Evolutionary conservation across 108 stramenopile species (phyloP).

Genomic region (Nitzschia palea): DNA sequence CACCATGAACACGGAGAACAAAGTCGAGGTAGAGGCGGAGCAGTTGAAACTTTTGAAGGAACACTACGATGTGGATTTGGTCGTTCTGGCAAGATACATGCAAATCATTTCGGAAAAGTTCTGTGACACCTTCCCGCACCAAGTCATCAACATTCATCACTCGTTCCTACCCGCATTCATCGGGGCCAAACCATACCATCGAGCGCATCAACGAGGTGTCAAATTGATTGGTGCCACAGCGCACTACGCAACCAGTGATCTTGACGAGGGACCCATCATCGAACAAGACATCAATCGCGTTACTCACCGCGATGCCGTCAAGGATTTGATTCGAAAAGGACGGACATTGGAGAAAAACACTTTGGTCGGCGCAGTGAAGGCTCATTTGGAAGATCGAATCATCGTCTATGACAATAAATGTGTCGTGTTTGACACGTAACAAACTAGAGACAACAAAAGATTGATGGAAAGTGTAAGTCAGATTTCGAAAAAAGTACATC

Average conservation of each 20-base stretch:
- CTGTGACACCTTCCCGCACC: slow-evolving; percentile 54
- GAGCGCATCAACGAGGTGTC: slow-evolving; percentile 83
- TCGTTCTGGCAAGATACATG: slow-evolving; percentile 88
- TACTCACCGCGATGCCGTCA: slow-evolving; percentile 78
- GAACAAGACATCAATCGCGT: slow-evolving; percentile 56
- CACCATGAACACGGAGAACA: slow-evolving; percentile 64
- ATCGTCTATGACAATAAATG: slow-evolving; percentile 82
- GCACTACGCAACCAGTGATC: slow-evolving; percentile 73
- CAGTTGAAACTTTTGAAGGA: slow-evolving; percentile 65
- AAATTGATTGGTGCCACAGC: slow-evolving; percentile 89
- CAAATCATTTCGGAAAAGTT: slow-evolving; percentile 73
- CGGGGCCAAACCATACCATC: slow-evolving; percentile 74
- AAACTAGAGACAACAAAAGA: not conserved
- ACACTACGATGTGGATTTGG: slow-evolving; percentile 58
- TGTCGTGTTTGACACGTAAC: slow-evolving; percentile 67
- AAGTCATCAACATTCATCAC: slow-evolving; percentile 88
- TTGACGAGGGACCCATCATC: slow-evolving; percentile 89
- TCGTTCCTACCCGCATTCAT: slow-evolving; percentile 86
- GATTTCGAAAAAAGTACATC: too few relatives aligned
- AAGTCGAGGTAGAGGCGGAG: slow-evolving; percentile 59
- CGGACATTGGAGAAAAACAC: slow-evolving; percentile 76
- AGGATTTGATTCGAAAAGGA: slow-evolving; percentile 79
- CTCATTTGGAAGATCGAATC: slow-evolving; percentile 81
- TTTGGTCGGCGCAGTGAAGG: slow-evolving; percentile 69
- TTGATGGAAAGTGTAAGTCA: not conserved